Evolutionary conservation across 2,329 filamentous ascomycete species (phyloP).

Genomic region (Myriosclerotinia duriaeana): DNA sequence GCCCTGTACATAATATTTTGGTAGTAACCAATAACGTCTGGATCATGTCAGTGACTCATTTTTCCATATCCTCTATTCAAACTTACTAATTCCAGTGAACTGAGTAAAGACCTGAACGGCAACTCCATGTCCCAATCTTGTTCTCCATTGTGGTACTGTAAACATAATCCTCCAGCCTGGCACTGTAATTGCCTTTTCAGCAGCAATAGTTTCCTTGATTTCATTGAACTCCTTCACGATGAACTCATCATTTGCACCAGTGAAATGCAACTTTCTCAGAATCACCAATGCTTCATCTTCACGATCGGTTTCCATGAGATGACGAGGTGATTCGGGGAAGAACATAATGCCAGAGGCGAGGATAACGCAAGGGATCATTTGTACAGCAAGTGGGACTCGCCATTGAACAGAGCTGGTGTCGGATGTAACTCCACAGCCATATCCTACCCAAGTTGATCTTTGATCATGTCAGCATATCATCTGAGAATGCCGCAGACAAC

Average conservation of each 20-base stretch:
- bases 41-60: constrained; percentile 1
- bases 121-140: constrained; percentile 59
- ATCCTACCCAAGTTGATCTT: constrained; percentile 59
- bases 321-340: constrained; percentile 70
- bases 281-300: constrained; percentile 63
- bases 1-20: constrained; percentile 58
- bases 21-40: constrained; percentile 62
- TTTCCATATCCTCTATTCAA: neutral
- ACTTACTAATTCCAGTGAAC: constrained; percentile 55
- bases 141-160: constrained; percentile 57
- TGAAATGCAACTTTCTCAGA: constrained; percentile 67
- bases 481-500: neutral
- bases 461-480: constrained; percentile 25
- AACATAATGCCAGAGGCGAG: constrained; percentile 64
- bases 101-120: constrained; percentile 66
- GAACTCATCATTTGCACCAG: constrained; percentile 61
- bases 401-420: constrained; percentile 32
- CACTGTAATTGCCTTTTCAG: constrained; percentile 54
- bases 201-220: constrained; percentile 61
- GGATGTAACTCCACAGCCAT: constrained; percentile 43
- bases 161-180: constrained; percentile 59
- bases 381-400: constrained; percentile 47
- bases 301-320: constrained; percentile 73
- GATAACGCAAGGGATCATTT: constrained; percentile 63
- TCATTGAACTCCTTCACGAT: constrained; percentile 58